Percentiles rank a stretch among this genome's conserved stretches.
Conservation (phyloP, 441 rosid species). For the Pelargonium cotyledonis region DNA sequence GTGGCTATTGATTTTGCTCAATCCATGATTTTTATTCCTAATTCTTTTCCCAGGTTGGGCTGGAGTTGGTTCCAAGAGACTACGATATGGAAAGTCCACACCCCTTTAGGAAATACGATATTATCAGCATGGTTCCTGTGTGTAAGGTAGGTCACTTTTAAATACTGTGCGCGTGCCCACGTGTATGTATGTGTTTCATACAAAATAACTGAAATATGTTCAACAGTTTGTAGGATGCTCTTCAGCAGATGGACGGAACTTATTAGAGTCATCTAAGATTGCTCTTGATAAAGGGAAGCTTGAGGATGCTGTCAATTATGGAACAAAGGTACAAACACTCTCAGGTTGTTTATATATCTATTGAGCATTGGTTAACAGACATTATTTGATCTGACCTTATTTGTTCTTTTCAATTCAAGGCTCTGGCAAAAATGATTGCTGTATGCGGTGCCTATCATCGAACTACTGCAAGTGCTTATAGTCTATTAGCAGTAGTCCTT, state of each 20-base stretch:
- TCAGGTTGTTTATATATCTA: constrained; percentile 4
- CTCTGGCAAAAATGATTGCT: constrained; percentile 62
- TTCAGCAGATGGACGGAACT: constrained; percentile 72
- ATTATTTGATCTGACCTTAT: constrained; percentile 15
- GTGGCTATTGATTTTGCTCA: constrained; percentile 8
- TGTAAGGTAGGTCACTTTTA: constrained; percentile 44
- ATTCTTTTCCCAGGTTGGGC: constrained; percentile 53
- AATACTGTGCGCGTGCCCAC: not conserved
- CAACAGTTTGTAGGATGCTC: constrained; percentile 69
- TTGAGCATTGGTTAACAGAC: not conserved
- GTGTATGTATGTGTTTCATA: not conserved
- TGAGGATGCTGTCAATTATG: constrained; percentile 76
- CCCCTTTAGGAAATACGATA: constrained; percentile 60
- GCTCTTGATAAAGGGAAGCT: constrained; percentile 77
- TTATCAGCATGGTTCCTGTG: constrained; percentile 74
- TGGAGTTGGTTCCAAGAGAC: constrained; percentile 76
- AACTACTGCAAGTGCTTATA: constrained; percentile 83
- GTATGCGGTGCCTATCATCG: constrained; percentile 83
- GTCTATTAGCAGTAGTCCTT: constrained; percentile 74
- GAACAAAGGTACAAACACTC: constrained; percentile 47
- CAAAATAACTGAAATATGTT: constrained; percentile 23
- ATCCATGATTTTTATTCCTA: constrained; percentile 20
- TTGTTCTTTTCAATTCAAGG: constrained; percentile 36
- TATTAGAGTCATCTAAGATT: constrained; percentile 73
- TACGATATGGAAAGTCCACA: constrained; percentile 57